Base-by-base conservation (phyloP, 495 filamentous ascomycete genomes). In the Tuber calosporum region DNA sequence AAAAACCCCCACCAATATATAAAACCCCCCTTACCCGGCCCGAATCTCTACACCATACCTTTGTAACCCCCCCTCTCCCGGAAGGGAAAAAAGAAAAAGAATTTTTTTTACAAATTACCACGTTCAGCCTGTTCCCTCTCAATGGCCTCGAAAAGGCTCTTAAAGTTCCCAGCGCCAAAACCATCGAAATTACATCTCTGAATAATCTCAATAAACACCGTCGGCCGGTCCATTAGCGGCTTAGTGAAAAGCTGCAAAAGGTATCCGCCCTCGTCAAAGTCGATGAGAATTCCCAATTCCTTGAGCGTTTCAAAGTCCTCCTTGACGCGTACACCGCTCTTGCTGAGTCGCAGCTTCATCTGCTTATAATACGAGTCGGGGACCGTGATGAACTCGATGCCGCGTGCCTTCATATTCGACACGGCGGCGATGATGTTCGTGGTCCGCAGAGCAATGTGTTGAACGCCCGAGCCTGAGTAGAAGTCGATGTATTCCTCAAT, bases 101-200 rank as follows among this genome's bases (percentile, higher is more conserved):
- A 30, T 53, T 68, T n/a, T n/a, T n/a, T n/a, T n/a, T 81, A 89
- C 79, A 97, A 82, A 82, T 96, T 97, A 15, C 93, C 93, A 73
- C 93, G 84, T 81, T 90, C 85, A 34, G 87, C 92, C 84, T 97
- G 94, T 81, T 96, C 93, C 30, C 92, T 82, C 86, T 97, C 93
- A 82, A 97, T 92, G 5, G 94, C 93, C 84, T 97, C 93, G 79
- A 97, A 97, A 75, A 97, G 77, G 70, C 89, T 92, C 87, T 92
- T 96, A 84, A 97, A 96, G 80, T 97, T 97, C n/a, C 93, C 93
- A 3, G 93, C 94, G 5, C 93, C 93, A 77, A 97, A 97, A 0
- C 94, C 94, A 15, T 88, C 86, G 82, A 97, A 97, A 74, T 93
- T 89, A 75, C 93, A 88, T 45, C 93, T 84, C 83, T 97, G 91